phyloP scores from a whole-genome alignment of 768 basidiomycete genomes.

The Tylopilus rubrobrunneus region DNA sequence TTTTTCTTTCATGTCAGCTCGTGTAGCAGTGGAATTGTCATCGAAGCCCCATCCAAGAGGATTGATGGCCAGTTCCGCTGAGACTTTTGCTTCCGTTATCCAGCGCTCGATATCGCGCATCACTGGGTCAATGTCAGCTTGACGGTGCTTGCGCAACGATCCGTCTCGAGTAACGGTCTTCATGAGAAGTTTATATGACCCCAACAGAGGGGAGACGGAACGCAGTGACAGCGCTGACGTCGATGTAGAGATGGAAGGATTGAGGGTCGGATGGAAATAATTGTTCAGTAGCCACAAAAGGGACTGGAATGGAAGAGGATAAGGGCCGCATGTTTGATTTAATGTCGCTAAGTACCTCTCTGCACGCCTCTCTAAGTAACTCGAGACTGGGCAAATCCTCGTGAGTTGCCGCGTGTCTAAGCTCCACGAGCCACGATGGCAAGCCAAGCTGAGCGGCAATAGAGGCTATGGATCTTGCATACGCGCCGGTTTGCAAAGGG shows the following conservation, averaged over 20 bases:
- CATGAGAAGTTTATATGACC: slow-evolving; percentile 65
- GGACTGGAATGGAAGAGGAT: slow-evolving; percentile 44
- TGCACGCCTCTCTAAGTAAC: slow-evolving; percentile 70
- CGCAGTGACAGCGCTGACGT: slow-evolving; percentile 39
- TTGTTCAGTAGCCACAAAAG: slow-evolving; percentile 80
- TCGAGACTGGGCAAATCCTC: slow-evolving; percentile 88
- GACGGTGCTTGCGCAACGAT: slow-evolving; percentile 50
- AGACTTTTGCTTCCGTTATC: slow-evolving; percentile 70
- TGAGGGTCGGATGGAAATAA: slow-evolving; percentile 78
- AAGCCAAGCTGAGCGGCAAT: slow-evolving; percentile 85
- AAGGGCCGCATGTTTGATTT: slow-evolving; percentile 1
- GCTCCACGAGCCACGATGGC: slow-evolving; percentile 85
- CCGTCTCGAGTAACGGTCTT: slow-evolving; percentile 64
- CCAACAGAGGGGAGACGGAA: slow-evolving; percentile 63
- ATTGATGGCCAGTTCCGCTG: slow-evolving; percentile 48
- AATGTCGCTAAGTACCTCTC: slow-evolving; percentile 46
- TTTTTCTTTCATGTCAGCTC: slow-evolving; percentile 51
- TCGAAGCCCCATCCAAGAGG: slow-evolving; percentile 42
- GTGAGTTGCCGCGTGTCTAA: slow-evolving; percentile 94
- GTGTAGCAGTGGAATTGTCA: slow-evolving; percentile 29
- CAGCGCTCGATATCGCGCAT: slow-evolving; percentile 71
- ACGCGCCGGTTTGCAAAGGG: slow-evolving; percentile 83
- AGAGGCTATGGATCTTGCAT: slow-evolving; percentile 85
- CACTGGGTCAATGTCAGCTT: slow-evolving; percentile 45
- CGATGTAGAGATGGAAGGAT: slow-evolving; percentile 41